These are phyloP conservation scores for Tetrahymena thermophila DNA, from an alignment of 73 alveolate species.

Conservation along the genomic window DNA sequence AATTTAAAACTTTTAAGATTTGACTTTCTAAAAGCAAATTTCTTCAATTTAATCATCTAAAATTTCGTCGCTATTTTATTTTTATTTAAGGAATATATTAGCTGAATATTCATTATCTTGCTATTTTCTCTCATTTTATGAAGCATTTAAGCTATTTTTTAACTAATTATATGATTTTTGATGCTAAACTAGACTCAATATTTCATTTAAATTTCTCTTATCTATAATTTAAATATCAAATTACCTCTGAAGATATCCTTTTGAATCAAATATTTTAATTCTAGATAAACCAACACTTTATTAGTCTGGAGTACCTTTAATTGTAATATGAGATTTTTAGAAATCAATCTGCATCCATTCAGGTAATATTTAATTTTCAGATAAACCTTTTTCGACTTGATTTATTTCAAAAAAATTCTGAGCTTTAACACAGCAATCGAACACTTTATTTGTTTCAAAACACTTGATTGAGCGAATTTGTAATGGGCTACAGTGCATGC, in stretches of 20 bases:
- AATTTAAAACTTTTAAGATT: no score
- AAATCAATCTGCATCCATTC: neutral
- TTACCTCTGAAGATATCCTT: neutral
- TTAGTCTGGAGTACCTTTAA: neutral
- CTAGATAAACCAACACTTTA: neutral
- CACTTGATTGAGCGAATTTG: neutral
- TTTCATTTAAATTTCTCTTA: neutral
- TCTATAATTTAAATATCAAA: neutral
- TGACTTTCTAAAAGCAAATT: no score
- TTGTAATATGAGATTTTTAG: neutral
- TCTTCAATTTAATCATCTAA: neutral
- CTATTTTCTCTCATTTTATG: neutral
- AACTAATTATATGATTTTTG: neutral
- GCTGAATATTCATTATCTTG: neutral
- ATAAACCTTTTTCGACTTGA: neutral
- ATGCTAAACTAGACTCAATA: no score
- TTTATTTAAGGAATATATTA: no score
- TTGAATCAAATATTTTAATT: neutral
- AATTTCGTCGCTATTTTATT: no score
- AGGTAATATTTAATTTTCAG: neutral
- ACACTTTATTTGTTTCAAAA: neutral
- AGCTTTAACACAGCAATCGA: neutral
- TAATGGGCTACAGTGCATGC: neutral
- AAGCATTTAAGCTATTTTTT: no score
- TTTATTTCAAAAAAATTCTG: no score